Percentiles rank a stretch among this genome's conserved stretches.
phyloP scores from a whole-genome alignment of 441 rosid species.

The Erodium texanum region DNA sequence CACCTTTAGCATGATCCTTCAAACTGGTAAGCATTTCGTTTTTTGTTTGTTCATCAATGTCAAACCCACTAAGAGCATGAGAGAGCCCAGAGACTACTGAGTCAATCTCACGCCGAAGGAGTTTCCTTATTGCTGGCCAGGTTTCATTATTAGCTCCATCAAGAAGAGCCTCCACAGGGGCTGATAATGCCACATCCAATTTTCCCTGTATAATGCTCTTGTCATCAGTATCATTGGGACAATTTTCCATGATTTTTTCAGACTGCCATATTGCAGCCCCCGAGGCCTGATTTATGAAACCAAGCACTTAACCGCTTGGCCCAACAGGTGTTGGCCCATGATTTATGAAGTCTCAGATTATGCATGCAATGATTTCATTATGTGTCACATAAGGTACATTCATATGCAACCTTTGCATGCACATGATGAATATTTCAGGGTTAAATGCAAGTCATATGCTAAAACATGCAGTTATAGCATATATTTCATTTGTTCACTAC shows the following conservation, averaged over 20 bases:
- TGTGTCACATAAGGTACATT: not conserved
- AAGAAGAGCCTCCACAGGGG: constrained; percentile 87
- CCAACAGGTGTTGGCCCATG: no score
- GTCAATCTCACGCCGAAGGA: constrained; percentile 57
- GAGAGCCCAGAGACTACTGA: constrained; percentile 65
- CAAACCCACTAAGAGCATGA: constrained; percentile 63
- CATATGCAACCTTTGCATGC: not conserved
- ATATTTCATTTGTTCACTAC: not conserved
- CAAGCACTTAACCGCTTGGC: no score
- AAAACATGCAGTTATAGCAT: constrained; percentile 1
- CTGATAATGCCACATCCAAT: constrained; percentile 61
- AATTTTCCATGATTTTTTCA: not conserved
- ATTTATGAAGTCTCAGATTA: not conserved
- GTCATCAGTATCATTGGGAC: constrained; percentile 15
- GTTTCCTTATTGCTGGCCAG: constrained; percentile 85
- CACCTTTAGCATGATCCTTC: constrained; percentile 52
- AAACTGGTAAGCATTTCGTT: constrained; percentile 51
- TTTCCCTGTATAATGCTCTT: constrained; percentile 49
- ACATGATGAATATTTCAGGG: not conserved
- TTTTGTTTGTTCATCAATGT: constrained; percentile 59
- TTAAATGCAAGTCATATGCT: not conserved
- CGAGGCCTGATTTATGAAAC: not conserved
- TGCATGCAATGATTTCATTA: not conserved
- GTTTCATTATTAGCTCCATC: constrained; percentile 82
- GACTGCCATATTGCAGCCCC: not conserved